phyloP scores from a whole-genome alignment of 768 basidiomycete species.

The Chiua virens region DNA sequence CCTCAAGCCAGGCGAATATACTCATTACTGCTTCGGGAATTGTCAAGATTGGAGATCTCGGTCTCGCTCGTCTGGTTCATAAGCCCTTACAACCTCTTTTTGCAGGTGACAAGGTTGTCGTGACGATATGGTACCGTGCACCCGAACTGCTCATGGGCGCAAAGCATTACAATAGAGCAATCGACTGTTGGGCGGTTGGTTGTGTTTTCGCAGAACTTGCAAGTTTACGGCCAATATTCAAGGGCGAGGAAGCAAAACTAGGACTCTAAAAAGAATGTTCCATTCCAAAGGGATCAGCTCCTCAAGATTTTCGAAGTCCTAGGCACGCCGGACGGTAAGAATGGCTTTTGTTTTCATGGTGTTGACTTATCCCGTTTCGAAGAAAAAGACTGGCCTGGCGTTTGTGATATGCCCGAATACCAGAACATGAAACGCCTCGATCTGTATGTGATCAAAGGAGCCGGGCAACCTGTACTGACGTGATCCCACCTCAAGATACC shows the following conservation, averaged over 20 bases:
- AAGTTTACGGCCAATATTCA: constrained; percentile 94
- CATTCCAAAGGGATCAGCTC: constrained; percentile 95
- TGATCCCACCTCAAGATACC: constrained; percentile 43
- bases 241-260: constrained; percentile 98
- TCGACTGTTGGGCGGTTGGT: constrained; percentile 97
- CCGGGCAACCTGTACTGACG: constrained; percentile 1
- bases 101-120: constrained; percentile 96
- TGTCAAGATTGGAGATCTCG: constrained; percentile 98
- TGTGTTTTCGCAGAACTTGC: constrained; percentile 97
- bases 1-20: constrained; percentile 97
- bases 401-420: constrained; percentile 87
- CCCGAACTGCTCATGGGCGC: constrained; percentile 96
- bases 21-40: constrained; percentile 86
- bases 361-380: constrained; percentile 5
- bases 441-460: constrained; percentile 43
- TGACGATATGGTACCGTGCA: constrained; percentile 99
- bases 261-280: constrained; percentile 95
- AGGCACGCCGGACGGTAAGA: constrained; percentile 79
- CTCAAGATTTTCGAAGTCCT: constrained; percentile 95
- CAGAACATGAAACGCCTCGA: constrained; percentile 79
- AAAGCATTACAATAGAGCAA: constrained; percentile 95
- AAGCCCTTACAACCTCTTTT: constrained; percentile 90
- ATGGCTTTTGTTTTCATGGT: not conserved
- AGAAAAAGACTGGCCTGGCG: constrained; percentile 89
- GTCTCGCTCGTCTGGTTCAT: constrained; percentile 88